A percentile compares a stretch with the other conserved stretches of the same genome.
These are phyloP conservation scores for Leptomonas seymouri DNA, from an alignment of 208 protist species.

Conservation along the genomic window DNA sequence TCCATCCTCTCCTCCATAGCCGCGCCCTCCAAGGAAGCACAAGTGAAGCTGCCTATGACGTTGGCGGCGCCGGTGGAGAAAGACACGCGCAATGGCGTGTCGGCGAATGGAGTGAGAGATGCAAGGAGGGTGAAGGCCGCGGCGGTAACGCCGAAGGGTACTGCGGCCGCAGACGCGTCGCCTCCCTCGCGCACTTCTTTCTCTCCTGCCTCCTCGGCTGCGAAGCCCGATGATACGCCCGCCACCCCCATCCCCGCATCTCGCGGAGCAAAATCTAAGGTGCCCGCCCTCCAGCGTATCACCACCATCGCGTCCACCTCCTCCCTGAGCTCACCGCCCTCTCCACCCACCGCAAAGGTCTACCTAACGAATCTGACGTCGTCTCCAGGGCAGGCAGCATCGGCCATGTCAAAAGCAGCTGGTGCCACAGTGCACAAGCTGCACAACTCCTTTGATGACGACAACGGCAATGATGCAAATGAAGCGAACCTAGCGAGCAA, in stretches of 20 bases:
- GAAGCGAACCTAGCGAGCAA: background rate
- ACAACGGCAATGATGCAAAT: constrained; percentile 14
- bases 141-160: background rate
- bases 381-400: no score
- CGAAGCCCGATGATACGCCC: background rate
- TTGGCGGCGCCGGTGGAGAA: background rate
- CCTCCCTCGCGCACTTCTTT: background rate
- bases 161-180: background rate
- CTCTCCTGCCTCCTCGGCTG: background rate
- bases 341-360: background rate
- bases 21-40: background rate
- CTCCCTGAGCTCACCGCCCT: constrained; percentile 3
- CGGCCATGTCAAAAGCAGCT: background rate
- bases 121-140: no score
- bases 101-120: background rate
- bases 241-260: constrained; percentile 3
- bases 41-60: background rate
- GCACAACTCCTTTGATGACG: constrained; percentile 36
- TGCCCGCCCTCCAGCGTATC: constrained; percentile 2
- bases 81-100: background rate
- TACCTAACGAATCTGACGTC: no score
- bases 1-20: background rate
- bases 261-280: background rate
- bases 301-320: constrained; percentile 2
- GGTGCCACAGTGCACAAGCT: background rate